Base-by-base conservation (phyloP, 83 land plant species). In the Thuja plicata region DNA sequence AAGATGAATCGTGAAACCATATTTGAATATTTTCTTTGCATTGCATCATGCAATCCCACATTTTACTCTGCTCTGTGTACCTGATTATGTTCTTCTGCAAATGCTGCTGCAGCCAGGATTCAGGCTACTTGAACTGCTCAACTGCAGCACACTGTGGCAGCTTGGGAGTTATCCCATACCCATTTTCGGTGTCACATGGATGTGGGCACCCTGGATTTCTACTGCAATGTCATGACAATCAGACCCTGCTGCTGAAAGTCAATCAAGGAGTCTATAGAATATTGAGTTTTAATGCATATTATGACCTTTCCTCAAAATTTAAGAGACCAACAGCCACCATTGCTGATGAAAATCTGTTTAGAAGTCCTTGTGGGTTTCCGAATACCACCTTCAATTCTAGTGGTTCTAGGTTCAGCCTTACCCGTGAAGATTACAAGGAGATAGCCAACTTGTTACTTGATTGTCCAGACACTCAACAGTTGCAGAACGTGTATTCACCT, bases 141-240 rank as follows among this genome's bases (percentile, higher is more conserved):
- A 37, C 3, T 37, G 81, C 81, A 30, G 81, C 19, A 35, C 17
- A 77, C 5, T 77, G 81, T 77, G 81, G 81, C 37, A 35, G 19
- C 19, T 77, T 77, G 21, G 35, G 40, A 77, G 1, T 13, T 34
- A 34, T 77, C 17, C 40, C 81, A 77, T 77, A 77, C 43, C 81
- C 81, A 77, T 77, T 77, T 77, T 77, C 80, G 13, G 80, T 77
- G 16, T 34, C 40, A 37, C 41, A 77, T 0, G 80, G 80, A 35
- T 77, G 80, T 77, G 80, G 80, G 4, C 80, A 77, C 80, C 80
- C 80, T 77, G 43, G 80, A 77, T 77, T 77, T 77, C 40, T 34
- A 15, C 80, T 77, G 5, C 19, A 77, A 15, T 77, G 80, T 77
- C 80, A 77, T 3, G 19, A 11, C 41, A 77, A 77, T 77, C 6